phyloP scores from a whole-genome alignment of 2,329 filamentous ascomycete species.

The Fusarium sp. region DNA sequence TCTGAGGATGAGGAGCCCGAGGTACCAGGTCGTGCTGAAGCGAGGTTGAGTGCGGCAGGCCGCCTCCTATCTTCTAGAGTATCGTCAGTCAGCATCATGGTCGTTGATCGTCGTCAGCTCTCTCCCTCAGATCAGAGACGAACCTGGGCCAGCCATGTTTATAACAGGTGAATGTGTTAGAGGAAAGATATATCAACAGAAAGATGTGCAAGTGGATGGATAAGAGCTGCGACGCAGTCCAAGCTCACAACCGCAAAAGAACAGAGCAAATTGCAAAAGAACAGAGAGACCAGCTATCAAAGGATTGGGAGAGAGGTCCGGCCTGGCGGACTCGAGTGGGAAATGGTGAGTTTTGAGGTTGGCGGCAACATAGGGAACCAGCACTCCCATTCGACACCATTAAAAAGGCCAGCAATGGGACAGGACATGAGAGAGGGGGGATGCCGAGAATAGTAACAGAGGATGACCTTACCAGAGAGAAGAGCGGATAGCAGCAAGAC shows the following conservation, averaged over 20 bases:
- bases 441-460: constrained; percentile 37
- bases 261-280: constrained; percentile 50
- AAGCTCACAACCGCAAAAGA: constrained; percentile 33
- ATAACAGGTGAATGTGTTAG: constrained; percentile 25
- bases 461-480: constrained; percentile 40
- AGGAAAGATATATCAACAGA: constrained; percentile 13
- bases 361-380: constrained; percentile 40
- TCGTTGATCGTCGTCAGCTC: not conserved
- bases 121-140: constrained; percentile 23
- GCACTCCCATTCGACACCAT: constrained; percentile 44
- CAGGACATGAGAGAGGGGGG: constrained; percentile 34
- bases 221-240: constrained; percentile 41
- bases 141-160: constrained; percentile 54
- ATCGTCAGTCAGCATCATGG: constrained; percentile 35
- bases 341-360: constrained; percentile 60
- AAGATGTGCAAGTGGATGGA: constrained; percentile 22
- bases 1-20: constrained; percentile 61
- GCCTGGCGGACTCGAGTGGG: constrained; percentile 50
- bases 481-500: constrained; percentile 28
- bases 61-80: constrained; percentile 62
- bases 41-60: constrained; percentile 63
- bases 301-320: constrained; percentile 49
- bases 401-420: constrained; percentile 49
- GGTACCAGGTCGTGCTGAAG: constrained; percentile 58
- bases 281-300: constrained; percentile 65